These are phyloP conservation scores for Ustulina deusta DNA, from an alignment of 2,329 filamentous ascomycete genomes.

Conservation along the genomic window DNA sequence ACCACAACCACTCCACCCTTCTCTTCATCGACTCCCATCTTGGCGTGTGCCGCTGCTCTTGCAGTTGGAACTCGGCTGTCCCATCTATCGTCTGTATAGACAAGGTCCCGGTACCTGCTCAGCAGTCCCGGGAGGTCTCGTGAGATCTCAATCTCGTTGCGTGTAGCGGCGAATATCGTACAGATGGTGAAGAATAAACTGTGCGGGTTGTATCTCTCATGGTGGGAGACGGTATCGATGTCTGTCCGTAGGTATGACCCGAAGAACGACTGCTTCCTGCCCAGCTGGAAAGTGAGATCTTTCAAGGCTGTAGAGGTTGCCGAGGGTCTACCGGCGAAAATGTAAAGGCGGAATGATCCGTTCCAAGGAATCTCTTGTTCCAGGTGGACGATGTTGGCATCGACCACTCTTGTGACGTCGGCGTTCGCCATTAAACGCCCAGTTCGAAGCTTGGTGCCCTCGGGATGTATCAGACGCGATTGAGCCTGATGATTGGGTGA, in stretches of 20 bases:
- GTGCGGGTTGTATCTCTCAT: conserved; percentile 88
- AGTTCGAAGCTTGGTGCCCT: conserved; percentile 73
- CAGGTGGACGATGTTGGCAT: conserved; percentile 89
- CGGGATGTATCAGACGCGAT: conserved; percentile 75
- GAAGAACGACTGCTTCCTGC: conserved; percentile 78
- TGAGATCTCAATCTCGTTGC: conserved; percentile 78
- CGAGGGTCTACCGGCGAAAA: conserved; percentile 80
- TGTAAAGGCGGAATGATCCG: conserved; percentile 85
- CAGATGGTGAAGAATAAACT: conserved; percentile 84
- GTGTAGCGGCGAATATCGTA: conserved; percentile 76
- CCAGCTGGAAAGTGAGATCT: conserved; percentile 76
- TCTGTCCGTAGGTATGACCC: conserved; percentile 72
- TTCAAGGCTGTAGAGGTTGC: conserved; percentile 71
- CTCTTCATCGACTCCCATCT: conserved; percentile 82
- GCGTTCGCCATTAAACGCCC: conserved; percentile 82
- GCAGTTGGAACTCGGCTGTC: conserved; percentile 77
- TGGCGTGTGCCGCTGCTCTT: conserved; percentile 81
- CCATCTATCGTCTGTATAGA: conserved; percentile 88
- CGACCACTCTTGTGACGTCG: conserved; percentile 86
- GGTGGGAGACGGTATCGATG: conserved; percentile 72
- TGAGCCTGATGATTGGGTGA: conserved; percentile 77
- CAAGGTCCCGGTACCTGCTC: conserved; percentile 80
- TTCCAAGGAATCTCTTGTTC: conserved; percentile 92
- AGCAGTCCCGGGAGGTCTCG: conserved; percentile 77
- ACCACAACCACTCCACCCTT: conserved; percentile 85